Conservation (phyloP, 257 asterid genomes). For the Forsythia viridissima region DNA sequence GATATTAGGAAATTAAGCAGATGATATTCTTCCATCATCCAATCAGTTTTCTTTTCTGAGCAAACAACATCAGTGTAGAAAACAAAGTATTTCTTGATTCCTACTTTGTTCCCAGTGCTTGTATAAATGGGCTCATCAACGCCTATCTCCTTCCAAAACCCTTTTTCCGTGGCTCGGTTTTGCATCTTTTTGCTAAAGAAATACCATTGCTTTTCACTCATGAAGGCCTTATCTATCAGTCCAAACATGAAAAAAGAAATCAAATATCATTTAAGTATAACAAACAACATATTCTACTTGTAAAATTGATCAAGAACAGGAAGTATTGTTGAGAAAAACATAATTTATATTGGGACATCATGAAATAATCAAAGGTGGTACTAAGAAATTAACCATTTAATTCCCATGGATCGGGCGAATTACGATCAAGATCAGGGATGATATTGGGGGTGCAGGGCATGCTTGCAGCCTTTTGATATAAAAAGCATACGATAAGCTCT, state of each 20-base stretch:
- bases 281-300: not conserved
- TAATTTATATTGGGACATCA: no score
- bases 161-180: conserved; percentile 30
- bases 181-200: conserved; percentile 47
- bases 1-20: conserved; percentile 25
- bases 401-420: conserved; percentile 40
- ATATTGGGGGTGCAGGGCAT: conserved; percentile 34
- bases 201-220: conserved; percentile 42
- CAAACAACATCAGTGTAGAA: conserved; percentile 17
- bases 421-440: conserved; percentile 43
- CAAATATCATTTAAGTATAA: not conserved
- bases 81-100: conserved; percentile 37
- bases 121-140: conserved; percentile 31
- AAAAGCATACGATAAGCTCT: conserved; percentile 40
- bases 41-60: conserved; percentile 27
- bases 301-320: not conserved
- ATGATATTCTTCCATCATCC: conserved; percentile 58
- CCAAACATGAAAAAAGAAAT: not conserved
- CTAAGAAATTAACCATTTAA: conserved; percentile 36
- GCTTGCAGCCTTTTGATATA: conserved; percentile 32
- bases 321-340: not conserved
- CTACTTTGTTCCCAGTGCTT: conserved; percentile 31
- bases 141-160: conserved; percentile 51
- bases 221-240: conserved; percentile 40
- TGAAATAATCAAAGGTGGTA: not conserved